These are phyloP conservation scores for Baffinella frigidus DNA, from an alignment of 208 protist genomes.

Conservation along the genomic window DNA sequence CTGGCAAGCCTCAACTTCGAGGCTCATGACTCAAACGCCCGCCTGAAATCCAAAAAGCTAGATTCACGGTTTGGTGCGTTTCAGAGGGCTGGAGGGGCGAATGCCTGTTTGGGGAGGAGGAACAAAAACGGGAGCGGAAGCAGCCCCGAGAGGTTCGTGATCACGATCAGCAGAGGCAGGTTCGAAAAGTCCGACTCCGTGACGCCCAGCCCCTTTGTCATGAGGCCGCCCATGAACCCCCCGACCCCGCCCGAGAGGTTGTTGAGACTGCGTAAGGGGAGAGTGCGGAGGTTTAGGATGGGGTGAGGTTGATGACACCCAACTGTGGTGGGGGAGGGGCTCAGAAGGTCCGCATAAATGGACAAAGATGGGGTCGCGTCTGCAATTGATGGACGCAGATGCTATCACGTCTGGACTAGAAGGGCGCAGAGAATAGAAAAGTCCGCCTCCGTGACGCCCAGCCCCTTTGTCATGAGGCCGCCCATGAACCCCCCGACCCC, in stretches of 20 bases:
- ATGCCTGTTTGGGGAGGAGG: background rate
- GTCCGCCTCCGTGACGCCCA: background rate
- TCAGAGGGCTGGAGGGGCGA: background rate
- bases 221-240: background rate
- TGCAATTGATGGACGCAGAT: too few species aligned
- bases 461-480: background rate
- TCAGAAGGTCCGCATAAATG: too few species aligned
- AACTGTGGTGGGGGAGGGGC: too few species aligned
- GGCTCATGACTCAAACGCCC: too few species aligned
- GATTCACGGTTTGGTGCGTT: too few species aligned
- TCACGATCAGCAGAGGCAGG: slow-evolving; percentile 28
- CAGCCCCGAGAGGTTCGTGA: slow-evolving; percentile 24
- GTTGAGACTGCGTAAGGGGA: too few species aligned
- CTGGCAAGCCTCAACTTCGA: too few species aligned
- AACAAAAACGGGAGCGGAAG: background rate
- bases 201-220: background rate
- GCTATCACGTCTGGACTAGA: too few species aligned
- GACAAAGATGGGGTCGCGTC: too few species aligned
- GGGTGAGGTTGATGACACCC: too few species aligned
- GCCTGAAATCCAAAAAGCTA: too few species aligned
- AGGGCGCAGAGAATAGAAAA: slow-evolving; percentile 11
- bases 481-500: background rate
- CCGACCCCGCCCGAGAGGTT: slow-evolving; percentile 42
- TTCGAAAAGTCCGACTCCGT: slow-evolving; percentile 24
- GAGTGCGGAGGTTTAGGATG: too few species aligned